These are phyloP conservation scores for Orobanche coerulescens DNA, from an alignment of 257 asterid species.

Conservation along the genomic window DNA sequence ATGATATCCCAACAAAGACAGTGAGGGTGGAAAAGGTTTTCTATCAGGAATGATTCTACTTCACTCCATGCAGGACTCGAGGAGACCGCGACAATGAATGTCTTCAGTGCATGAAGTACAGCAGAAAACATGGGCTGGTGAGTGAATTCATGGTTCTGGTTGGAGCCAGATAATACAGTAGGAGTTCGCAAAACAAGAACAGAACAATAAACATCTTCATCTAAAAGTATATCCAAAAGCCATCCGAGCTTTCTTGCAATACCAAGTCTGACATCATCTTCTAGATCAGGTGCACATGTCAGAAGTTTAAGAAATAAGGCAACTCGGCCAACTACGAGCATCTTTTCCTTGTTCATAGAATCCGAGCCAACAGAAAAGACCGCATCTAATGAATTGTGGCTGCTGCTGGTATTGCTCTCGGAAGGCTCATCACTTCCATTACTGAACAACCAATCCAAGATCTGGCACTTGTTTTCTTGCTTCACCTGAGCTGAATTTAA, in stretches of 20 bases:
- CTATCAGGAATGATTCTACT: slow-evolving; percentile 59
- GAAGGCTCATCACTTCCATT: slow-evolving; percentile 26
- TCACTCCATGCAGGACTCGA: slow-evolving; percentile 69
- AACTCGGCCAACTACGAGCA: slow-evolving; percentile 51
- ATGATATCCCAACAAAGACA: slow-evolving; percentile 71
- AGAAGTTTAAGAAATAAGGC: slow-evolving; percentile 56
- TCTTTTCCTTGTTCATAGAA: slow-evolving; percentile 39
- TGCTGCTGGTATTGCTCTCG: slow-evolving; percentile 17
- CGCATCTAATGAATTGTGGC: slow-evolving; percentile 27
- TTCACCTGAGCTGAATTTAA: slow-evolving; percentile 61
- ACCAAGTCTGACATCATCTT: slow-evolving; percentile 52
- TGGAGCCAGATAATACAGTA: slow-evolving; percentile 23
- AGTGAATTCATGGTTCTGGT: slow-evolving; percentile 40
- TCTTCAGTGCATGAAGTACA: slow-evolving; percentile 59
- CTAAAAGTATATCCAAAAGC: slow-evolving; percentile 60
- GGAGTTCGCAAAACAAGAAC: slow-evolving; percentile 51
- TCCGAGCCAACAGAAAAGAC: slow-evolving; percentile 37
- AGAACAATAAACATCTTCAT: slow-evolving; percentile 59
- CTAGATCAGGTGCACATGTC: slow-evolving; percentile 61
- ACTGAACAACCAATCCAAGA: slow-evolving; percentile 70
- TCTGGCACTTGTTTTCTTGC: slow-evolving; percentile 53
- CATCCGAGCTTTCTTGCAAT: slow-evolving; percentile 76
- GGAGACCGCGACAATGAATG: slow-evolving; percentile 63
- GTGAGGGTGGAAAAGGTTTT: slow-evolving; percentile 84
- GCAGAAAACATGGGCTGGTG: slow-evolving; percentile 51